Evolutionary conservation across 345 rosid species (phyloP).

Genomic region (Geranium rotundifolium): DNA sequence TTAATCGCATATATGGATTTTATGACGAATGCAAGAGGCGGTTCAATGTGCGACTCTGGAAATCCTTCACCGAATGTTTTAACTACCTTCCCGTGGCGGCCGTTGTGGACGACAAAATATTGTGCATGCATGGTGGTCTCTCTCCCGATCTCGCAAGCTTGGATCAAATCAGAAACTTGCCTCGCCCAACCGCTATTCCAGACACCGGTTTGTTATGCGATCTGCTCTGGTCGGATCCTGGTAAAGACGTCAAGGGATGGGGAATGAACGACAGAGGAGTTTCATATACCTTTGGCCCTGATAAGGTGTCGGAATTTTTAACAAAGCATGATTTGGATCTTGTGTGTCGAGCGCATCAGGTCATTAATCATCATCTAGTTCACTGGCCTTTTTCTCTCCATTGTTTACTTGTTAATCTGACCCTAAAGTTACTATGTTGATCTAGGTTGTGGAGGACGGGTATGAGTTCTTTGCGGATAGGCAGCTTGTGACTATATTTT

Average conservation of each 20-base stretch:
- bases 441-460: conserved; percentile 95
- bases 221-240: conserved; percentile 97
- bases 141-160: conserved; percentile 73
- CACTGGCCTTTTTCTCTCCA: neutral
- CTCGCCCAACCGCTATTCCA: conserved; percentile 66
- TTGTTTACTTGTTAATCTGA: neutral
- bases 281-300: conserved; percentile 83
- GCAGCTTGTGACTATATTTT: conserved; percentile 85
- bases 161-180: conserved; percentile 64
- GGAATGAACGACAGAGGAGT: conserved; percentile 96
- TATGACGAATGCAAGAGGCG: conserved; percentile 91
- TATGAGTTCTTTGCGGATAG: conserved; percentile 95
- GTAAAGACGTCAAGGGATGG: conserved; percentile 82
- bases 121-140: conserved; percentile 98
- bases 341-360: conserved; percentile 98
- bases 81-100: conserved; percentile 93
- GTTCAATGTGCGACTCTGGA: conserved; percentile 91
- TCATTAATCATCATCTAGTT: conserved; percentile 18
- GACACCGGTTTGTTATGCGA: conserved; percentile 83
- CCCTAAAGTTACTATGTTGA: conserved; percentile 7
- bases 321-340: conserved; percentile 73
- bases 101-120: conserved; percentile 73
- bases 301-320: conserved; percentile 69
- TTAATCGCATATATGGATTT: conserved; percentile 85
- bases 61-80: conserved; percentile 77